Conservation (phyloP, 257 asterid genomes). For the Fraxinus excelsior region DNA sequence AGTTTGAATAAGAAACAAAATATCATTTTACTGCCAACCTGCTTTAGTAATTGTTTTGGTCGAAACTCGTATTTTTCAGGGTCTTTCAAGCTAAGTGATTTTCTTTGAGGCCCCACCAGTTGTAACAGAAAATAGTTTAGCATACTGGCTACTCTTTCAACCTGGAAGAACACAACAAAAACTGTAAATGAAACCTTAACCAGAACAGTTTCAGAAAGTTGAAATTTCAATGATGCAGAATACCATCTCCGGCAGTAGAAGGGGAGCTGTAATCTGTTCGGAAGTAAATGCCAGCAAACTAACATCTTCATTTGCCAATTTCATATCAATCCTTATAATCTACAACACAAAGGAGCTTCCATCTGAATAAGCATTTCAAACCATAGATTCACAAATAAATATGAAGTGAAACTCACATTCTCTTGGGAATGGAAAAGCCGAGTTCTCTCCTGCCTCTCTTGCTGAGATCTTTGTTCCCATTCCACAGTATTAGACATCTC, state of each 20-base stretch:
- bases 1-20: not conserved
- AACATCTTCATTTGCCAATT: conserved; percentile 96
- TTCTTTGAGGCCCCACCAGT: conserved; percentile 97
- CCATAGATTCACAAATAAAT: conserved; percentile 8
- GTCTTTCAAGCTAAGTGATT: conserved; percentile 89
- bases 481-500: conserved; percentile 93
- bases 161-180: conserved; percentile 46
- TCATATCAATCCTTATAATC: conserved; percentile 95
- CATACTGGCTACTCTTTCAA: conserved; percentile 99
- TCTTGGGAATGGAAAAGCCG: conserved; percentile 94
- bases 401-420: conserved; percentile 60
- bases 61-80: conserved; percentile 98
- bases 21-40: conserved; percentile 43
- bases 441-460: conserved; percentile 97
- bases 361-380: conserved; percentile 24
- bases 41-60: conserved; percentile 83
- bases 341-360: conserved; percentile 37
- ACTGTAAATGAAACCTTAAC: conserved; percentile 1
- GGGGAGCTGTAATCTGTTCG: conserved; percentile 93
- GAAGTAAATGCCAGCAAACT: conserved; percentile 91
- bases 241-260: conserved; percentile 97
- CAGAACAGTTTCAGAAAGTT: conserved; percentile 17
- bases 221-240: conserved; percentile 16
- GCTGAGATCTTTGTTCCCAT: conserved; percentile 93
- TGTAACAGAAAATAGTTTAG: conserved; percentile 88